Evolutionary conservation across 805 yeast species (phyloP).

Genomic region (Jamesozyma spencerorum): DNA sequence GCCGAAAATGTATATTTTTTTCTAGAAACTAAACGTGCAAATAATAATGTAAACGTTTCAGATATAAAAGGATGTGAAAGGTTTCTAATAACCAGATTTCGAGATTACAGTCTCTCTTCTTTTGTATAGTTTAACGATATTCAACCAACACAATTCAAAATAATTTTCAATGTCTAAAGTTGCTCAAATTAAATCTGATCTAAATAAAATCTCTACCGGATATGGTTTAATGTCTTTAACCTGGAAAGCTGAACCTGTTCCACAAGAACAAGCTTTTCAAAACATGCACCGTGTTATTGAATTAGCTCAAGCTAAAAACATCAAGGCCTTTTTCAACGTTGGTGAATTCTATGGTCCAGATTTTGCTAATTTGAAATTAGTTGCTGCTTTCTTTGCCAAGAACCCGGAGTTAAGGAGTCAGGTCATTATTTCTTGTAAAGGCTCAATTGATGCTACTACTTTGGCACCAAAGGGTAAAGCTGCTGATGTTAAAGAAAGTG

Average conservation of each 20-base stretch:
- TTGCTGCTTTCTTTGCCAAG: conserved; percentile 48
- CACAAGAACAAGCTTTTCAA: conserved; percentile 44
- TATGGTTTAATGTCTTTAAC: conserved; percentile 80
- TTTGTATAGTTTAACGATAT: too few relatives aligned
- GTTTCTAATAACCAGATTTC: too few relatives aligned
- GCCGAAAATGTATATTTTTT: too few relatives aligned
- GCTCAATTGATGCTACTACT: conserved; percentile 38
- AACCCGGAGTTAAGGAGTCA: conserved; percentile 49
- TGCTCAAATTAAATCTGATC: conserved; percentile 13
- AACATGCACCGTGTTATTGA: conserved; percentile 45
- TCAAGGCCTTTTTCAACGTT: conserved; percentile 50
- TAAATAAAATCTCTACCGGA: conserved; percentile 34
- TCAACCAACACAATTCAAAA: conserved; percentile 2
- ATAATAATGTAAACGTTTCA: too few relatives aligned
- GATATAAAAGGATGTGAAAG: too few relatives aligned
- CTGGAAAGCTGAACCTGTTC: conserved; percentile 50
- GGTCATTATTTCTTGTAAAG: conserved; percentile 59
- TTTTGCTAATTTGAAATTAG: conserved; percentile 44
- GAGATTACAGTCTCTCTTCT: too few relatives aligned
- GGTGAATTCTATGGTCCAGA: conserved; percentile 72
- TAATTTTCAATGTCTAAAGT: conserved; percentile 15
- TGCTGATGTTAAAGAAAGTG: conserved; percentile 39
- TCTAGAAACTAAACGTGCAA: too few relatives aligned
- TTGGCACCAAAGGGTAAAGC: conserved; percentile 42
- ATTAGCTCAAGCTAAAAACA: conserved; percentile 21